Evolutionary conservation across 2,329 filamentous ascomycete genomes (phyloP).

Genomic region (Fusarium duplospermum): DNA sequence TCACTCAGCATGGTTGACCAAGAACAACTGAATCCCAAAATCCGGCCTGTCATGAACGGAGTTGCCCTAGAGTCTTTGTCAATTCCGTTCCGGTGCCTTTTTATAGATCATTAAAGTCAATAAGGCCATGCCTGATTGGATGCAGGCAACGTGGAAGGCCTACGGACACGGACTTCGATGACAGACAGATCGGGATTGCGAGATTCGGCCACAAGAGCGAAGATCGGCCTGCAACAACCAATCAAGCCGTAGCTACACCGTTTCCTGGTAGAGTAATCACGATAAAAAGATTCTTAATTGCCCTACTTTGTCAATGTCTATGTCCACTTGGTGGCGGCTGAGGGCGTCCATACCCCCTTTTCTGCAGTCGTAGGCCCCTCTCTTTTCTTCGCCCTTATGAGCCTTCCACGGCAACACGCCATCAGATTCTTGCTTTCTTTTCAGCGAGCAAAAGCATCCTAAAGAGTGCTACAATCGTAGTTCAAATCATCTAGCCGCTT

Average conservation of each 20-base stretch:
- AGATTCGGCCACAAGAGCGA: not conserved
- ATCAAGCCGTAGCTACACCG: not conserved
- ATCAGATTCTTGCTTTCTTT: not conserved
- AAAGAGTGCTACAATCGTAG: not conserved
- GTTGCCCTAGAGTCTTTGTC: not conserved
- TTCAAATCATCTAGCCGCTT: not conserved
- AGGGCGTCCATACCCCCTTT: not conserved
- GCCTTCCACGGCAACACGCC: not conserved
- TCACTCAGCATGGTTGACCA: too few species aligned
- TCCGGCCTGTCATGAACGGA: not conserved
- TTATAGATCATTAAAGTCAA: not conserved
- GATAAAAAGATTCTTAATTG: not conserved
- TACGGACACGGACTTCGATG: not conserved
- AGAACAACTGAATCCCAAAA: not conserved
- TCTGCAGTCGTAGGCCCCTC: not conserved
- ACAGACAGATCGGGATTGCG: not conserved
- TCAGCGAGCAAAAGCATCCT: not conserved
- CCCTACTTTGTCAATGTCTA: not conserved
- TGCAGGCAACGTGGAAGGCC: not conserved
- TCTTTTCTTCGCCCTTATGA: not conserved
- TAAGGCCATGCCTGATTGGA: not conserved
- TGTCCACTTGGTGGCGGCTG: not conserved
- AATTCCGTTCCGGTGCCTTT: not conserved
- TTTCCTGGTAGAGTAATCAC: not conserved
- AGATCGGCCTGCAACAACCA: not conserved